These are phyloP conservation scores for Tephrocybe rancida DNA, from an alignment of 768 basidiomycete genomes.

Conservation along the genomic window DNA sequence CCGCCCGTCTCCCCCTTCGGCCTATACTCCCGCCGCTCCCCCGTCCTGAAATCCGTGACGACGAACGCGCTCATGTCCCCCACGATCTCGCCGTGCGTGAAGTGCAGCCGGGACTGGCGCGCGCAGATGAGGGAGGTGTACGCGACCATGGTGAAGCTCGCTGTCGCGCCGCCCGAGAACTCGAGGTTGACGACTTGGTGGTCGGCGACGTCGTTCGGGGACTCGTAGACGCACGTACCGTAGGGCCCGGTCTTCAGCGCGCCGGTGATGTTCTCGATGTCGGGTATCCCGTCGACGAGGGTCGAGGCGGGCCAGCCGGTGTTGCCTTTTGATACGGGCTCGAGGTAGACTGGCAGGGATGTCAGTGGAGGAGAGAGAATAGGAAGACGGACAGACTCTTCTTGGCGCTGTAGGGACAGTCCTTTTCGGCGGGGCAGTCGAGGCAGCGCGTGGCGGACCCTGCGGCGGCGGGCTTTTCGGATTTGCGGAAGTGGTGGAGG, in stretches of 20 bases:
- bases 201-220: slow-evolving; percentile 85
- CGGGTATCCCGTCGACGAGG: slow-evolving; percentile 80
- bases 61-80: slow-evolving; percentile 81
- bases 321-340: slow-evolving; percentile 60
- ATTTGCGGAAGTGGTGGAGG: slow-evolving; percentile 77
- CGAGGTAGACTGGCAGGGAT: slow-evolving; percentile 68
- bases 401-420: slow-evolving; percentile 88
- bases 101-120: slow-evolving; percentile 84
- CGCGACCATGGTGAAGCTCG: slow-evolving; percentile 89
- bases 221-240: slow-evolving; percentile 85
- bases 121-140: slow-evolving; percentile 79
- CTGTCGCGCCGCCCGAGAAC: slow-evolving; percentile 80
- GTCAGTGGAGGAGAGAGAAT: slow-evolving; percentile 3
- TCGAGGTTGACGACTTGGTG: slow-evolving; percentile 91
- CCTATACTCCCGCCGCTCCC: slow-evolving; percentile 40
- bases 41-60: slow-evolving; percentile 74
- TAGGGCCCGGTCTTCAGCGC: slow-evolving; percentile 75
- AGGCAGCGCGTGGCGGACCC: slow-evolving; percentile 72
- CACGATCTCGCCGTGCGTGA: slow-evolving; percentile 86
- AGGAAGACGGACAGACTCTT: slow-evolving; percentile 52
- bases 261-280: slow-evolving; percentile 81
- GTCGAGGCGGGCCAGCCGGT: slow-evolving; percentile 67
- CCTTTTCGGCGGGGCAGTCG: slow-evolving; percentile 70
- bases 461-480: slow-evolving; percentile 68
- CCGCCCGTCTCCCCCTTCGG: slow-evolving; percentile 60